phyloP scores from a whole-genome alignment of 192 early-diverging fungal genomes.

The Podila clonocystis region DNA sequence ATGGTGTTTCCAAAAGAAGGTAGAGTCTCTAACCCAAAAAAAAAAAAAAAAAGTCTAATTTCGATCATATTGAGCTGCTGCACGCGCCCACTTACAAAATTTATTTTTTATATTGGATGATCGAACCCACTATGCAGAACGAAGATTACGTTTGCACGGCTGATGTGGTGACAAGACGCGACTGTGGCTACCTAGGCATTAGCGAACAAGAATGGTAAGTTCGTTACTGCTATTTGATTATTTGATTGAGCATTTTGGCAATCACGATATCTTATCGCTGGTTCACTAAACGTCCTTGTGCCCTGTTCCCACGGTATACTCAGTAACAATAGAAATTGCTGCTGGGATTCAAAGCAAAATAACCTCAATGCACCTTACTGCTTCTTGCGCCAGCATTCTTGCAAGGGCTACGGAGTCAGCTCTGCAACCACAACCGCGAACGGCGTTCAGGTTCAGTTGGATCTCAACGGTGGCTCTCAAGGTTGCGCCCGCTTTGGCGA shows the following conservation, averaged over 20 bases:
- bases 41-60: not conserved
- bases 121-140: slow-evolving; percentile 5
- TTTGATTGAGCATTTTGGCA: not conserved
- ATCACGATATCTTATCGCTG: not conserved
- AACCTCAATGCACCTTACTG: slow-evolving; percentile 38
- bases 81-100: not conserved
- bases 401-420: slow-evolving; percentile 33
- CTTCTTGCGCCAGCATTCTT: slow-evolving; percentile 33
- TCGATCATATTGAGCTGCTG: not conserved
- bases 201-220: not conserved
- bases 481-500: slow-evolving; percentile 52
- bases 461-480: not conserved
- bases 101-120: not conserved
- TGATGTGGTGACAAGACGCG: slow-evolving; percentile 25
- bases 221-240: not conserved
- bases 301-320: not conserved
- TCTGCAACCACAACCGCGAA: slow-evolving; percentile 8
- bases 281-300: not conserved
- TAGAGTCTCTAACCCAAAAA: too few relatives aligned
- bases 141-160: slow-evolving; percentile 29
- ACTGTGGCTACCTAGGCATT: slow-evolving; percentile 42
- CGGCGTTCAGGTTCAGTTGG: slow-evolving; percentile 10
- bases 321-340: slow-evolving; percentile 31
- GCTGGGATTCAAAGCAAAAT: slow-evolving; percentile 35
- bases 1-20: slow-evolving; percentile 51